Base-by-base conservation (phyloP, 176 grass and related monocot species). In the Poa pratensis region DNA sequence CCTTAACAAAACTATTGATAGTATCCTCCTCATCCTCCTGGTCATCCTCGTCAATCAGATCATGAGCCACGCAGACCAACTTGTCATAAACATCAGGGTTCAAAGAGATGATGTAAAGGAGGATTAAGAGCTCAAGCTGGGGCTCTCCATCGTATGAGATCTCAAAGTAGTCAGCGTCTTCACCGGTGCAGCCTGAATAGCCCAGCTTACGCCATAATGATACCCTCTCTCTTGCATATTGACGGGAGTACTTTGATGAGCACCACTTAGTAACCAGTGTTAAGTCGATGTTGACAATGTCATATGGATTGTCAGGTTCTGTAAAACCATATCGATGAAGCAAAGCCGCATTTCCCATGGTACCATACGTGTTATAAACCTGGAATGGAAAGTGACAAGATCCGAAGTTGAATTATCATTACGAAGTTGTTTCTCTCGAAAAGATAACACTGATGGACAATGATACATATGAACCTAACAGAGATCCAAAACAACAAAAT, bases 321-420 rank as follows among this genome's bases (percentile, higher is more conserved):
- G 93, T 98, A 64, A 98, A 95, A 28, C 93, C 96, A 90, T 98
- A 95, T 84, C 93, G 83, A 83, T 98, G 88, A 87, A 95, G 93
- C 76, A 95, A 87, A 79, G 93, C 96, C 85, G 93, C 96, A 87
- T 98, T 95, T 80, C 96, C 93, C 85, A 90, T 94, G 51, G 86
- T 89, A 37, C 93, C 96, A 51, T 98, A 98, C 17, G 96, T 98
- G 73, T 95, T 95, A 54, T 91, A 95, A 83, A 98, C 93, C 96
- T 98, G 26, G 8, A 90, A 58, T 79, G 53, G 9, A 79, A 79
- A 18, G 79, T 7, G 1, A 39, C 24, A 59, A 74, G 39, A 87
- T 58, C 65, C 6, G 8, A 46, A 27, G 49, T 27, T n/a, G 42
- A 48, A 55, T 49, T 75, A 80, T 39, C 37, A 55, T 52, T 81